phyloP scores from a whole-genome alignment of 2,329 filamentous ascomycete genomes.

The Gyromitra esculenta region DNA sequence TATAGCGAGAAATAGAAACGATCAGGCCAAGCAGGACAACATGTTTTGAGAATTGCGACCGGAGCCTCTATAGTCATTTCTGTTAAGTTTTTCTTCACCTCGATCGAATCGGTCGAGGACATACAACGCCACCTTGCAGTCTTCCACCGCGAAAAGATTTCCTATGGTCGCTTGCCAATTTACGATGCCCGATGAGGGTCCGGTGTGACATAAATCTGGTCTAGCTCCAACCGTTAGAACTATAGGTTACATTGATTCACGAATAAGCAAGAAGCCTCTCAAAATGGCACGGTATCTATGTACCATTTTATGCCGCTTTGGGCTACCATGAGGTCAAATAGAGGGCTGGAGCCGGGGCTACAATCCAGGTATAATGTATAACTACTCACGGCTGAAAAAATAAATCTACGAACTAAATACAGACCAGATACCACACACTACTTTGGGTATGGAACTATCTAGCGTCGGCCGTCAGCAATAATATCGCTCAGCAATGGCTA shows the following conservation, averaged over 20 bases:
- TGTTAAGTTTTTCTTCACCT: slow-evolving; percentile 3
- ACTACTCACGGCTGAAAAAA: background rate
- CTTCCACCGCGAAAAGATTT: background rate
- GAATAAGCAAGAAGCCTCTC: slow-evolving; percentile 3
- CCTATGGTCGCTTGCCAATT: slow-evolving; percentile 9
- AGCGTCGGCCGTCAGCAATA: background rate
- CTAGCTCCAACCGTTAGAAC: slow-evolving; percentile 3
- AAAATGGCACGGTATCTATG: background rate
- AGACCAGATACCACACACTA: background rate
- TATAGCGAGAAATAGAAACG: slow-evolving; percentile 13
- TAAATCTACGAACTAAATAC: background rate
- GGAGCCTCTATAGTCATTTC: slow-evolving; percentile 16
- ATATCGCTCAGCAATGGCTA: background rate
- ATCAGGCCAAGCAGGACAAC: background rate
- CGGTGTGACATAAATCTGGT: background rate
- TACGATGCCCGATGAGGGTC: slow-evolving; percentile 26
- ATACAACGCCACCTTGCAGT: background rate
- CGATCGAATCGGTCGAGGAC: slow-evolving; percentile 32
- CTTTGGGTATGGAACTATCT: background rate
- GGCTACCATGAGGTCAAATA: background rate
- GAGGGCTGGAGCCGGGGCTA: background rate
- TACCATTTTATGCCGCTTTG: background rate
- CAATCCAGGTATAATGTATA: background rate
- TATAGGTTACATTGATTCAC: background rate
- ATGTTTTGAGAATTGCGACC: background rate